Evolutionary conservation across 495 filamentous ascomycete species (phyloP).

Genomic region (Articulospora tetracladia): DNA sequence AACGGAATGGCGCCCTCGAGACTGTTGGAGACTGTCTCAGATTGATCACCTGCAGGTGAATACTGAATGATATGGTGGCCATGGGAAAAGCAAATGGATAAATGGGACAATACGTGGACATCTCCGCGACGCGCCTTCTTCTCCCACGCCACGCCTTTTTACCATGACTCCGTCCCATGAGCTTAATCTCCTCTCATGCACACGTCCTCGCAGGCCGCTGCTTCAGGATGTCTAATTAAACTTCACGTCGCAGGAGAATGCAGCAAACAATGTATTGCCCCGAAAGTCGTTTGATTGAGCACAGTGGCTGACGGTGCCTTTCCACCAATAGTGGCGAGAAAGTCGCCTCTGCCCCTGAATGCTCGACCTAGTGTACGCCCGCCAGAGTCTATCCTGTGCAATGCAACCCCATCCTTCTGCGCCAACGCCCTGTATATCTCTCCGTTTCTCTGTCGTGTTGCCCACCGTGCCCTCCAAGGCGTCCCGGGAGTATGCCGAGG

Average conservation of each 20-base stretch:
- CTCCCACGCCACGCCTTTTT: not conserved
- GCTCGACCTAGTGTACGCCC: too few relatives aligned
- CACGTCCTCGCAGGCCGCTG: not conserved
- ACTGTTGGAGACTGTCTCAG: not conserved
- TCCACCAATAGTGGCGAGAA: too few relatives aligned
- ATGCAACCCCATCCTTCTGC: too few relatives aligned
- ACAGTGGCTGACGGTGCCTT: too few relatives aligned
- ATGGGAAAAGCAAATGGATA: not conserved
- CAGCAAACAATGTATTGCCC: not conserved
- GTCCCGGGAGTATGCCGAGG: too few relatives aligned
- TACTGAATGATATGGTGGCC: not conserved
- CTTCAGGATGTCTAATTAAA: not conserved
- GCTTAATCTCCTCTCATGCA: not conserved
- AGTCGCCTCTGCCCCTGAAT: not conserved
- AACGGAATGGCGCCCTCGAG: too few relatives aligned
- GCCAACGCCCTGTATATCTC: too few relatives aligned
- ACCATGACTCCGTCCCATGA: not conserved
- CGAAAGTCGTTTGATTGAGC: not conserved
- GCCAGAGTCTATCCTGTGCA: too few relatives aligned
- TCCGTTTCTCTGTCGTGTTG: too few relatives aligned
- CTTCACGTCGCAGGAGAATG: not conserved
- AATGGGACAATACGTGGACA: not conserved
- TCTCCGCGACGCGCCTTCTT: not conserved
- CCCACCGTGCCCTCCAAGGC: too few relatives aligned
- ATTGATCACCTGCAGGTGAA: too few relatives aligned